Percentiles rank a stretch among this genome's conserved stretches.
These are phyloP conservation scores for Penicillium expansum DNA, from an alignment of 2,329 filamentous ascomycete species.

Conservation along the genomic window DNA sequence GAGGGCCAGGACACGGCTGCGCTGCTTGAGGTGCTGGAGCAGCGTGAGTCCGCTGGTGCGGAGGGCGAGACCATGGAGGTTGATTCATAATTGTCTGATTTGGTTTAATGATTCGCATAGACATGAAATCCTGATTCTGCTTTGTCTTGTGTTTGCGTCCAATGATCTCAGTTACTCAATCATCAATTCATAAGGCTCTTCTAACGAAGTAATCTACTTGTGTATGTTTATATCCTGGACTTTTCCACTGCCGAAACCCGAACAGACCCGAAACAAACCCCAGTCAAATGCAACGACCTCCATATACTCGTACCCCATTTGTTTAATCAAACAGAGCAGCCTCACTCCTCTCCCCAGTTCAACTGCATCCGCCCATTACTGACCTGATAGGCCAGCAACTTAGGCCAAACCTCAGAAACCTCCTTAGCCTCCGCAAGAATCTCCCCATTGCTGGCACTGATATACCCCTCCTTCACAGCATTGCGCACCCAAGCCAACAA, in stretches of 20 bases:
- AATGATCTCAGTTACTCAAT: conserved; percentile 3
- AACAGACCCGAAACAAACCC: not conserved
- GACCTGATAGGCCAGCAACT: conserved; percentile 70
- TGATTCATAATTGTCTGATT: conserved; percentile 44
- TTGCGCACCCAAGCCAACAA: conserved; percentile 77
- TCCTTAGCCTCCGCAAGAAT: conserved; percentile 77
- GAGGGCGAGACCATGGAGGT: conserved; percentile 56
- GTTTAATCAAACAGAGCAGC: not conserved
- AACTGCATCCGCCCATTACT: conserved; percentile 74
- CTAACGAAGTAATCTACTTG: not conserved
- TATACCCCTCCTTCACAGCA: conserved; percentile 73
- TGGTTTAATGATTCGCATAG: conserved; percentile 31
- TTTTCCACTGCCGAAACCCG: not conserved
- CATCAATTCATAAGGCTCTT: conserved; percentile 7
- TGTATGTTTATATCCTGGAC: not conserved
- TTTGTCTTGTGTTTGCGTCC: conserved; percentile 11
- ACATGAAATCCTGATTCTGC: conserved; percentile 29
- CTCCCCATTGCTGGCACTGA: conserved; percentile 64
- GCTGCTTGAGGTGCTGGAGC: conserved; percentile 72
- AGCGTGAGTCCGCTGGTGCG: conserved; percentile 43
- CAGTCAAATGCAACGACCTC: not conserved
- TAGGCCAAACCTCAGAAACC: conserved; percentile 68
- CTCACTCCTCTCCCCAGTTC: conserved; percentile 70
- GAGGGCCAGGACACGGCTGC: conserved; percentile 83
- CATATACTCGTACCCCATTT: not conserved